These are phyloP conservation scores for Balamuthia mandrillaris DNA, from an alignment of 208 protist genomes.

Conservation along the genomic window DNA sequence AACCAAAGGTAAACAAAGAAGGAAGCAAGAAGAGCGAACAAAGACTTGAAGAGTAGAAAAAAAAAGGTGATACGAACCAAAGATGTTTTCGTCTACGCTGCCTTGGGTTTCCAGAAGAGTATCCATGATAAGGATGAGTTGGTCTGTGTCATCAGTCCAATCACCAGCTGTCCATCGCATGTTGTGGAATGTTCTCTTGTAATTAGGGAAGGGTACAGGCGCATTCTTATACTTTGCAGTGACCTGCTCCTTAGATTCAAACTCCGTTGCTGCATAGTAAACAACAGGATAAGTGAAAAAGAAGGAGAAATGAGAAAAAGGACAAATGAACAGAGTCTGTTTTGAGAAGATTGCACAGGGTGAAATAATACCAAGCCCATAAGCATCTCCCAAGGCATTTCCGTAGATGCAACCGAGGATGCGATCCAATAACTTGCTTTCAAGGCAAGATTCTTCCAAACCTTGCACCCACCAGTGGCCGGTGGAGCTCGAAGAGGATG, in stretches of 20 bases:
- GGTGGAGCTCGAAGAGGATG: not conserved
- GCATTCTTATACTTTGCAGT: not conserved
- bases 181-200: slow-evolving; percentile 47
- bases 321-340: no score
- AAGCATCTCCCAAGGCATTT: slow-evolving; percentile 59
- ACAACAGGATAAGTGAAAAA: no score
- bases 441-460: not conserved
- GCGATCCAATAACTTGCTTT: slow-evolving; percentile 32
- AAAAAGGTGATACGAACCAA: no score
- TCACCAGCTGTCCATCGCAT: slow-evolving; percentile 53
- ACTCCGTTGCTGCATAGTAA: slow-evolving; percentile 62
- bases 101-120: slow-evolving; percentile 42
- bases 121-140: slow-evolving; percentile 61
- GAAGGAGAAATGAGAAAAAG: no score
- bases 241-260: slow-evolving; percentile 39
- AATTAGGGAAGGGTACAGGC: slow-evolving; percentile 57
- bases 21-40: no score
- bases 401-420: slow-evolving; percentile 63
- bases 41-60: no score
- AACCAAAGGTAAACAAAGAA: no score
- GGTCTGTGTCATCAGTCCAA: slow-evolving; percentile 67
- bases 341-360: not conserved
- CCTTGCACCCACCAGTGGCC: no score
- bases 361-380: slow-evolving; percentile 39
- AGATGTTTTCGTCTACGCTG: not conserved